These are phyloP conservation scores for Misopates orontium DNA, from an alignment of 257 asterid genomes.

Conservation along the genomic window DNA sequence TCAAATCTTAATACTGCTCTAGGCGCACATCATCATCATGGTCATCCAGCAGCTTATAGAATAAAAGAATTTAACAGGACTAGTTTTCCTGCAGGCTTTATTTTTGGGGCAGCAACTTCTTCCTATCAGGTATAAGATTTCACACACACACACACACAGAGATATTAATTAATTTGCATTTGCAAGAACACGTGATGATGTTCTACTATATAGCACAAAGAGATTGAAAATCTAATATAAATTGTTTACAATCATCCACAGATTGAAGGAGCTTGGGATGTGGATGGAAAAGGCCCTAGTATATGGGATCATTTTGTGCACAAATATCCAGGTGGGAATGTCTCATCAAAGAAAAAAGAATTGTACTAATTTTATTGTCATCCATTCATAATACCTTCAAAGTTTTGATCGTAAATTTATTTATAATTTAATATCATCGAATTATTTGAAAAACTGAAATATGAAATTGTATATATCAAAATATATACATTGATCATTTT, in stretches of 20 bases:
- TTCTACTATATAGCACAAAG: too few relatives aligned
- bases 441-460: too few relatives aligned
- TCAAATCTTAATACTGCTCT: slow-evolving; percentile 1
- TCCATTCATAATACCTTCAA: too few relatives aligned
- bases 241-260: too few relatives aligned
- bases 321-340: slow-evolving; percentile 36
- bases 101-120: slow-evolving; percentile 34
- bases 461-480: too few relatives aligned
- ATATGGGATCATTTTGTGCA: slow-evolving; percentile 40
- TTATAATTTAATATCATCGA: too few relatives aligned
- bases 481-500: too few relatives aligned
- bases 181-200: too few relatives aligned
- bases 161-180: too few relatives aligned
- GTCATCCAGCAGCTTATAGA: background rate
- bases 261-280: slow-evolving; percentile 42
- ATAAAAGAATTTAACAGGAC: slow-evolving; percentile 24
- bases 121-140: slow-evolving; percentile 30
- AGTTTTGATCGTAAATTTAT: too few relatives aligned
- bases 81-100: slow-evolving; percentile 28
- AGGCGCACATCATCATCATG: background rate
- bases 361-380: background rate
- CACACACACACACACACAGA: too few relatives aligned
- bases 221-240: too few relatives aligned
- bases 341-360: slow-evolving; percentile 29
- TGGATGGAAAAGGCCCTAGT: slow-evolving; percentile 40